phyloP scores from a whole-genome alignment of 1,284 basidiomycete species.

The Austroboletus niveus region DNA sequence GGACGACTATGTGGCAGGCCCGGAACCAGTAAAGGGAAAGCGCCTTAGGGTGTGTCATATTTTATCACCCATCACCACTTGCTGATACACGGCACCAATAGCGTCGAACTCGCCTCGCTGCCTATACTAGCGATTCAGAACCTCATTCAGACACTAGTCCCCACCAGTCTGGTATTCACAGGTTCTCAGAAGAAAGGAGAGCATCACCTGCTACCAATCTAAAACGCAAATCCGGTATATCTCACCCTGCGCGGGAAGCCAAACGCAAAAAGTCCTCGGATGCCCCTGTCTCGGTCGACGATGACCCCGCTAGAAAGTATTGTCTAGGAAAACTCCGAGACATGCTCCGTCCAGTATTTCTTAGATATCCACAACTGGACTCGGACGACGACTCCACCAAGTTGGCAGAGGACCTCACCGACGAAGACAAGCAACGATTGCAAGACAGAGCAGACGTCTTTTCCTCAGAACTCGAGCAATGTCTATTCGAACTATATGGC shows the following conservation, averaged over 20 bases:
- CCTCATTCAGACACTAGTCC: slow-evolving; percentile 34
- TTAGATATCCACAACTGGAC: slow-evolving; percentile 55
- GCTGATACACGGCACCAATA: slow-evolving; percentile 23
- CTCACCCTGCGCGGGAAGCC: slow-evolving; percentile 32
- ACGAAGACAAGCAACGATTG: slow-evolving; percentile 57
- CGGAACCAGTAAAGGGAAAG: slow-evolving; percentile 32
- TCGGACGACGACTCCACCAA: slow-evolving; percentile 23
- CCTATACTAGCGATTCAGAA: slow-evolving; percentile 46
- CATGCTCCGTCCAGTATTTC: slow-evolving; percentile 64
- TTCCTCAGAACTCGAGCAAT: slow-evolving; percentile 65
- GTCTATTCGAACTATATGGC: slow-evolving; percentile 67
- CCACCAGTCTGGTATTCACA: slow-evolving; percentile 14
- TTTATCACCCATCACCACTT: slow-evolving; percentile 8
- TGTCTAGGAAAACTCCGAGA: slow-evolving; percentile 72
- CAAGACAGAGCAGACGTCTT: slow-evolving; percentile 57
- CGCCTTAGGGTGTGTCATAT: slow-evolving; percentile 43
- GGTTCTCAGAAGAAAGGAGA: slow-evolving; percentile 23
- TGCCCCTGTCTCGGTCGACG: slow-evolving; percentile 37
- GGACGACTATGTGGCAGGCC: slow-evolving; percentile 66
- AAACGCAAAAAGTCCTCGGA: slow-evolving; percentile 48
- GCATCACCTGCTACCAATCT: slow-evolving; percentile 22
- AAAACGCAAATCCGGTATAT: slow-evolving; percentile 45
- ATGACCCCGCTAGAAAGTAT: slow-evolving; percentile 75
- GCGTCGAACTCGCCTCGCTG: slow-evolving; percentile 39
- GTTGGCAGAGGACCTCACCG: slow-evolving; percentile 42